A percentile compares a stretch with the other conserved stretches of the same genome.
These are phyloP conservation scores for Sequoia sempervirens DNA, from an alignment of 75 land plant genomes.

Conservation along the genomic window DNA sequence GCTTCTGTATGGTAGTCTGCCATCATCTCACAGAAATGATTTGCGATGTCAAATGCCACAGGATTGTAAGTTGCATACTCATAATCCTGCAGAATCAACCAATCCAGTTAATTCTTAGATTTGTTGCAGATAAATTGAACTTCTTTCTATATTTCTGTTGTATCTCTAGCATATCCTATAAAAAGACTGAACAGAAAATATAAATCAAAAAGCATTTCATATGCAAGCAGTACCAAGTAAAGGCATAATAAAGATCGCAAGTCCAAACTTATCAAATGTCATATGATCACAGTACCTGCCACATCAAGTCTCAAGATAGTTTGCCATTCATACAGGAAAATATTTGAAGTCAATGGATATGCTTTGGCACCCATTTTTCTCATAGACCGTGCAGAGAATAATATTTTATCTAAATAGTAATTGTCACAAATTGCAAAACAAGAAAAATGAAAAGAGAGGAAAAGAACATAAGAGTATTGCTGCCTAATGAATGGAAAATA, in stretches of 20 bases:
- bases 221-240: not conserved
- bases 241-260: not conserved
- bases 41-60: constrained; percentile 52
- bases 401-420: not conserved
- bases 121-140: not conserved
- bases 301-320: not conserved
- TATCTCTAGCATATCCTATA: not conserved
- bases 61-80: constrained; percentile 57
- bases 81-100: constrained; percentile 35
- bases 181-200: not conserved
- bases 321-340: not conserved
- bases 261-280: not conserved
- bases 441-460: not conserved
- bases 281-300: not conserved
- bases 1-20: constrained; percentile 44
- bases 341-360: not conserved
- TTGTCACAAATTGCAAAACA: not conserved
- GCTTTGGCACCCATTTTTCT: not conserved
- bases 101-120: not conserved
- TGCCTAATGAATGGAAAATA: not conserved
- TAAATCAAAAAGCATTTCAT: not conserved
- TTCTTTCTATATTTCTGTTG: not conserved
- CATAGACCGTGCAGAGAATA: not conserved
- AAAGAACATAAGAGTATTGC: not conserved
- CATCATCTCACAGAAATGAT: constrained; percentile 56